Percentiles rank a stretch among this genome's conserved stretches.
Conservation (phyloP, 345 rosid genomes). For the Euphorbia tirucalli region DNA sequence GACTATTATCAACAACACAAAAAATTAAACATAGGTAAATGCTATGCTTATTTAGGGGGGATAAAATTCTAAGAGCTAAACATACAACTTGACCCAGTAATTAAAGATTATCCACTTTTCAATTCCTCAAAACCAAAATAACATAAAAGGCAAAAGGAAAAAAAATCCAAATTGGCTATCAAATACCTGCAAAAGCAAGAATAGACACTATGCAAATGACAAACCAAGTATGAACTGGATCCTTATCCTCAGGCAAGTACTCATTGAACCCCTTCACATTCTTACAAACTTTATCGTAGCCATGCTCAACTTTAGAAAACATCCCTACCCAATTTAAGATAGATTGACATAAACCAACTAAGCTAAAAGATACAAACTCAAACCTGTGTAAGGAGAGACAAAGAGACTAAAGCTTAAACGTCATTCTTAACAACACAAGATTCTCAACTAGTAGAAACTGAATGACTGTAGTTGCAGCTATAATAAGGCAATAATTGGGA, state of each 20-base stretch:
- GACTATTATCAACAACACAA: not conserved
- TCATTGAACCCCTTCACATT: conserved; percentile 40
- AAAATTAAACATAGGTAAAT: not conserved
- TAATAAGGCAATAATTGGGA: too few relatives aligned
- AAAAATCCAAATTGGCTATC: not conserved
- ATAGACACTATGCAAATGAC: conserved; percentile 48
- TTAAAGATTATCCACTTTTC: not conserved
- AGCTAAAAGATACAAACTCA: too few relatives aligned
- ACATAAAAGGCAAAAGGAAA: not conserved
- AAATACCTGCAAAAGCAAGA: conserved; percentile 56
- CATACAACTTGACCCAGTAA: too few relatives aligned
- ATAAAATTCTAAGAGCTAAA: not conserved
- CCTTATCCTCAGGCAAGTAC: conserved; percentile 66
- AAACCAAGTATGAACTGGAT: conserved; percentile 54
- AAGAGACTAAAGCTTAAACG: too few relatives aligned
- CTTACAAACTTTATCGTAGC: conserved; percentile 25
- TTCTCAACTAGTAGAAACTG: too few relatives aligned
- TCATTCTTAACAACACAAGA: too few relatives aligned
- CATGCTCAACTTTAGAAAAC: conserved; percentile 36
- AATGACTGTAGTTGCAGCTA: too few relatives aligned
- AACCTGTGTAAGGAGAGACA: too few relatives aligned
- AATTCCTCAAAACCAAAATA: not conserved
- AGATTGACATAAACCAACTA: too few relatives aligned
- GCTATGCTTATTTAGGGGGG: too few relatives aligned
- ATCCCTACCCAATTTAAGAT: too few relatives aligned